Percentiles rank a stretch among this genome's conserved stretches.
These are phyloP conservation scores for Hygrocybe coccinea DNA, from an alignment of 768 basidiomycete species.

Conservation along the genomic window DNA sequence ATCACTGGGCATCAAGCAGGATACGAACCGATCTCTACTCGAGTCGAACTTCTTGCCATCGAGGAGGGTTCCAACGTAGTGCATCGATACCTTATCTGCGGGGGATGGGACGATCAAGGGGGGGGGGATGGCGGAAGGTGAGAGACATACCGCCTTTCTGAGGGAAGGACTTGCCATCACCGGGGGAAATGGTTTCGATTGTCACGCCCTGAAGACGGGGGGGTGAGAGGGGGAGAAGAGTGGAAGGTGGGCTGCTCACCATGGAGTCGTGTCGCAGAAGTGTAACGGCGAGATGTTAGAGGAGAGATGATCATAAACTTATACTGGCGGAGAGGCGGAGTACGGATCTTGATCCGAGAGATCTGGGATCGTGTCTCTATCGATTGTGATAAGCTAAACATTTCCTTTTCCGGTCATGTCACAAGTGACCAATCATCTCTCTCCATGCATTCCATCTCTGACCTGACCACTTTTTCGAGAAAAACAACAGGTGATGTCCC, in stretches of 20 bases:
- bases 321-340: conserved; percentile 49
- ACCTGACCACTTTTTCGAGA: conserved; percentile 81
- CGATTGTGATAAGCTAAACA: conserved; percentile 27
- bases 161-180: conserved; percentile 64
- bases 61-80: conserved; percentile 70
- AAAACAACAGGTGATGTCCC: conserved; percentile 84
- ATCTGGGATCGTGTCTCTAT: conserved; percentile 31
- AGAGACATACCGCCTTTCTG: conserved; percentile 58
- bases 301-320: conserved; percentile 35
- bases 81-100: conserved; percentile 66
- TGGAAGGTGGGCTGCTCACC: conserved; percentile 28
- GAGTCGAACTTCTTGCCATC: conserved; percentile 72
- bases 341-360: conserved; percentile 75
- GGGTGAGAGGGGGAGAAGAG: not conserved
- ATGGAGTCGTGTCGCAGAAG: conserved; percentile 21
- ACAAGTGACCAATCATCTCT: not conserved
- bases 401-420: not conserved
- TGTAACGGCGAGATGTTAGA: conserved; percentile 31
- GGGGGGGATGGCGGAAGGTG: conserved; percentile 9
- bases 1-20: not conserved
- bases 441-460: conserved; percentile 77
- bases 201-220: conserved; percentile 56
- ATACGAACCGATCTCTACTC: conserved; percentile 63
- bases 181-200: conserved; percentile 51
- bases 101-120: conserved; percentile 13